Evolutionary conservation across 139 green algal species (phyloP).

Genomic region (Auxenochlorella pyrenoidosa): DNA sequence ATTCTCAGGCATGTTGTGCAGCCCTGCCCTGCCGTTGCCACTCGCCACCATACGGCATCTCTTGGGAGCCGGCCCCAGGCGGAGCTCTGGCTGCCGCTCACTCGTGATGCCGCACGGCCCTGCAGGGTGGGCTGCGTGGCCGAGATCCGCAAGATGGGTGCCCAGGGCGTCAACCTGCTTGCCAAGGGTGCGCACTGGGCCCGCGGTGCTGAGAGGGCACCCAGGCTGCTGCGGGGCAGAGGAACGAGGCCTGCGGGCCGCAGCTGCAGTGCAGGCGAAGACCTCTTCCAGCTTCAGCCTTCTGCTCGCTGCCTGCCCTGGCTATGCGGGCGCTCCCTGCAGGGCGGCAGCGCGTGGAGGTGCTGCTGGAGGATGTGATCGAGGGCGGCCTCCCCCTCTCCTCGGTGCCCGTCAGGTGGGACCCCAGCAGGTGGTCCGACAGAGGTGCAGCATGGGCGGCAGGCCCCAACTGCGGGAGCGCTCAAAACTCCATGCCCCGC

Average conservation of each 20-base stretch:
- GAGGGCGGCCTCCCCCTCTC: slow-evolving; percentile 16
- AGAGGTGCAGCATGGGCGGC: no score
- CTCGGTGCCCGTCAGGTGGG: slow-evolving; percentile 16
- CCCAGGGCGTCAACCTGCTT: slow-evolving; percentile 22
- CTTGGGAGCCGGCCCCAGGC: no score
- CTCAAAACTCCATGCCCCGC: background rate
- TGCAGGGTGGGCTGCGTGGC: slow-evolving; percentile 35
- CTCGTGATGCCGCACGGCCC: background rate
- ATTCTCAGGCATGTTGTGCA: background rate
- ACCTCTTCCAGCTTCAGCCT: background rate
- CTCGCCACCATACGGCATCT: background rate
- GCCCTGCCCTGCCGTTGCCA: background rate
- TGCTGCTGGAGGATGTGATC: slow-evolving; percentile 17
- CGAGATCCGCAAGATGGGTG: slow-evolving; percentile 32
- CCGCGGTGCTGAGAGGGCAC: no score
- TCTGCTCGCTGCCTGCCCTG: no score
- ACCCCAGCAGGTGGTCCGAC: no score
- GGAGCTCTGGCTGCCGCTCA: background rate
- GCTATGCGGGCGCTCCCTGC: no score
- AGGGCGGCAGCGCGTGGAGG: slow-evolving; percentile 31
- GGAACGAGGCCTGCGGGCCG: no score
- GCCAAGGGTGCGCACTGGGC: slow-evolving; percentile 29
- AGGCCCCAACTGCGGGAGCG: background rate
- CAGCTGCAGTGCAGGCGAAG: background rate
- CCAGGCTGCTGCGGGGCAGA: no score